phyloP scores from a whole-genome alignment of 768 basidiomycete species.

The Lactarius psammicola region DNA sequence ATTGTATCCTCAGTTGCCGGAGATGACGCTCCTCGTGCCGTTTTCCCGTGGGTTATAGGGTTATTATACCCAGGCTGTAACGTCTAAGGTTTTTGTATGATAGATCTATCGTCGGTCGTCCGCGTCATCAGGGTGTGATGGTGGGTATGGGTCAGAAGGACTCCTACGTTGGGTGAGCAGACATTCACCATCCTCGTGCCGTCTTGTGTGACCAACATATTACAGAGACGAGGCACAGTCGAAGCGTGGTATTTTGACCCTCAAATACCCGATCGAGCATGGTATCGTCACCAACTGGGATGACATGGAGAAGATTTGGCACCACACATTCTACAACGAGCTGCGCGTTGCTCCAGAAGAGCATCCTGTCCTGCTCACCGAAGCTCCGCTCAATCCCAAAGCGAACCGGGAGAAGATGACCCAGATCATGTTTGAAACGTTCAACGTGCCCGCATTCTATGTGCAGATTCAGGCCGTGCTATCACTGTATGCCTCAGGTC shows the following conservation, averaged over 20 bases:
- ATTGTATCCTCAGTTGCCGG: slow-evolving; percentile 75
- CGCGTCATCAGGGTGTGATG: slow-evolving; percentile 94
- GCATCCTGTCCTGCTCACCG: slow-evolving; percentile 69
- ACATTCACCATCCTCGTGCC: slow-evolving; percentile 8
- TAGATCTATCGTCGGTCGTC: slow-evolving; percentile 91
- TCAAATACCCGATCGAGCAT: slow-evolving; percentile 94
- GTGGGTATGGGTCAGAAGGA: slow-evolving; percentile 97
- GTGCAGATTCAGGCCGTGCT: slow-evolving; percentile 73
- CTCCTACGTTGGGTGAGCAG: slow-evolving; percentile 85
- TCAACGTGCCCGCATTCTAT: slow-evolving; percentile 74
- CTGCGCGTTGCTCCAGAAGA: slow-evolving; percentile 77
- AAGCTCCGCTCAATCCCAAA: slow-evolving; percentile 73
- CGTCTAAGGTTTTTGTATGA: slow-evolving; percentile 17
- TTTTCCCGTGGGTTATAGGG: slow-evolving; percentile 75
- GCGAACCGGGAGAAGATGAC: slow-evolving; percentile 75
- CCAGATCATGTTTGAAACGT: slow-evolving; percentile 79
- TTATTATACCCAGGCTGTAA: background rate
- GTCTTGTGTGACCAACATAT: slow-evolving; percentile 21
- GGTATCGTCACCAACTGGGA: slow-evolving; percentile 98
- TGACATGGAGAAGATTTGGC: slow-evolving; percentile 99
- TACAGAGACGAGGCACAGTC: slow-evolving; percentile 85
- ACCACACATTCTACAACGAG: slow-evolving; percentile 92
- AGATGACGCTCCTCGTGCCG: slow-evolving; percentile 94
- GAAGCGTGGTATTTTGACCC: slow-evolving; percentile 90
- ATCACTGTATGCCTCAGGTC: slow-evolving; percentile 87